phyloP scores from a whole-genome alignment of 176 grass and related monocot genomes.

The Oryza officinalis region DNA sequence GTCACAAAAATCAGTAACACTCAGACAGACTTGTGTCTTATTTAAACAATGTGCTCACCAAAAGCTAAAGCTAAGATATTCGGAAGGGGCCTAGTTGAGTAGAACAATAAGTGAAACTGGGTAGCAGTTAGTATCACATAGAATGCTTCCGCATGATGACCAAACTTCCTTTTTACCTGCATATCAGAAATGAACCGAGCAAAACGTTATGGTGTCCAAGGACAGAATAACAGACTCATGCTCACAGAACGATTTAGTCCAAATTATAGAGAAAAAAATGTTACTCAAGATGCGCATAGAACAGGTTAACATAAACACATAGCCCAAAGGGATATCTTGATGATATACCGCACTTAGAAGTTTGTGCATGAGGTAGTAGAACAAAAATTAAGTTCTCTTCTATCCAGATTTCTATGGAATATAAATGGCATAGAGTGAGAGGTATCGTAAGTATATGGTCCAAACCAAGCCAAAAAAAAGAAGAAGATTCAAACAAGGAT shows the following conservation, averaged over 20 bases:
- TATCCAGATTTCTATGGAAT: not conserved
- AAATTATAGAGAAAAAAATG: not conserved
- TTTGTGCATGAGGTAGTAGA: not conserved
- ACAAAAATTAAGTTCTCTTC: conserved; percentile 3
- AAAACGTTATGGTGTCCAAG: conserved; percentile 26
- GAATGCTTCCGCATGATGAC: conserved; percentile 73
- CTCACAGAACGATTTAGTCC: not conserved
- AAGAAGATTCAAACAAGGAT: not conserved
- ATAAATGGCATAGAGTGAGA: not conserved
- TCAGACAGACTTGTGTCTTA: not conserved
- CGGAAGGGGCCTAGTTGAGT: conserved; percentile 91
- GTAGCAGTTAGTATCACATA: conserved; percentile 72
- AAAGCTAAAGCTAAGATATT: conserved; percentile 94
- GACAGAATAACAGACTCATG: not conserved
- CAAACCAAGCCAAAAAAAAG: not conserved
- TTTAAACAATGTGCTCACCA: conserved; percentile 47
- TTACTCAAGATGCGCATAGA: not conserved
- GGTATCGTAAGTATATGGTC: not conserved
- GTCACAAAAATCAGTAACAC: not conserved
- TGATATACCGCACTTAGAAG: not conserved
- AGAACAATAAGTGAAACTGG: conserved; percentile 92
- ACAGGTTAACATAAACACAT: not conserved
- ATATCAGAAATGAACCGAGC: conserved; percentile 18
- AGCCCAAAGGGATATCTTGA: conserved; percentile 1
- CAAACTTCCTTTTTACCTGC: conserved; percentile 84